A percentile compares a stretch with the other conserved stretches of the same genome.
Evolutionary conservation across 257 asterid genomes (phyloP).

Genomic region (Mitragyna speciosa): DNA sequence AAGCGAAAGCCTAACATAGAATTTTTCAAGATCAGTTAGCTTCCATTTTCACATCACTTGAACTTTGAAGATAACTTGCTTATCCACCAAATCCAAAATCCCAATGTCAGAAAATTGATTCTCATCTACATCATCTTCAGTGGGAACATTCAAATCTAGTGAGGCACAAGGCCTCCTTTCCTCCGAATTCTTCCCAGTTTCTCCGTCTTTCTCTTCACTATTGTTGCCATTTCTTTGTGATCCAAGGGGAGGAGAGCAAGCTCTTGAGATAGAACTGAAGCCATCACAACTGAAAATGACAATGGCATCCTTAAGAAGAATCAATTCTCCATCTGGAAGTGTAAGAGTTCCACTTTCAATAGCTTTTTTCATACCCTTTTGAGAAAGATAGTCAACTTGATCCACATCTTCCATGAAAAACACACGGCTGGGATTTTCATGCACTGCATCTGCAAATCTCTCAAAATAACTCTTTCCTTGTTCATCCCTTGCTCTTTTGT

Average conservation of each 20-base stretch:
- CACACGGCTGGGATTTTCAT: conserved; percentile 64
- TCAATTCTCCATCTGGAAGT: conserved; percentile 37
- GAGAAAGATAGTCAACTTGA: conserved; percentile 36
- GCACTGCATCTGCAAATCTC: conserved; percentile 55
- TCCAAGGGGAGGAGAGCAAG: conserved; percentile 23
- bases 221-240: not conserved
- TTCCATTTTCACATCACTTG: conserved; percentile 40
- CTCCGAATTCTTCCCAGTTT: conserved; percentile 12
- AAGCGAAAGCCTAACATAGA: not conserved
- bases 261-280: conserved; percentile 27
- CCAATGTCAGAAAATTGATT: conserved; percentile 24
- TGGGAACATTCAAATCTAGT: conserved; percentile 73
- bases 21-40: not conserved
- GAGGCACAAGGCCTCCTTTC: conserved; percentile 23
- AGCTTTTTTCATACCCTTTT: conserved; percentile 46
- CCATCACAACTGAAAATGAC: conserved; percentile 57
- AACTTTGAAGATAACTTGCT: conserved; percentile 53
- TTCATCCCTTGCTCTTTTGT: conserved; percentile 65
- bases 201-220: conserved; percentile 14
- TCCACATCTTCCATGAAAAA: conserved; percentile 69
- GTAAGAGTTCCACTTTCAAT: conserved; percentile 45
- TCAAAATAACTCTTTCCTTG: conserved; percentile 52
- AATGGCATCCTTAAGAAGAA: conserved; percentile 63
- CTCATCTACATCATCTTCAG: conserved; percentile 41
- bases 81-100: conserved; percentile 56